Evolutionary conservation across 208 protist species (phyloP).

Genomic region (Trypanosoma lewisi): DNA sequence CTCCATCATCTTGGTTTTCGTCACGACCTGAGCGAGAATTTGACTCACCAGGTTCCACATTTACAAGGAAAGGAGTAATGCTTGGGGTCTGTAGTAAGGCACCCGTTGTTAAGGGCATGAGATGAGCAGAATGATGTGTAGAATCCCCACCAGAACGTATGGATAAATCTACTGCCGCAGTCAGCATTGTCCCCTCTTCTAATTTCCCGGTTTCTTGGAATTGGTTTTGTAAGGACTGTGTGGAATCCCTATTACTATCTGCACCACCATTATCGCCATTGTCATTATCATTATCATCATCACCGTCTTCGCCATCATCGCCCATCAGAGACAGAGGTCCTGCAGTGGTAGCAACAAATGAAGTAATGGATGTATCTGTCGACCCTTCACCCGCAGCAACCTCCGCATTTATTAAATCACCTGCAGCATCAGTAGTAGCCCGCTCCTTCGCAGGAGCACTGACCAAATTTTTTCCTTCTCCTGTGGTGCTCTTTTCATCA

Average conservation of each 20-base stretch:
- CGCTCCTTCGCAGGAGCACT: too few species aligned
- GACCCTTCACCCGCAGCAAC: too few species aligned
- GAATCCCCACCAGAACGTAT: neutral
- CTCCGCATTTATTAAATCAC: too few species aligned
- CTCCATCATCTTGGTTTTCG: conserved; percentile 8
- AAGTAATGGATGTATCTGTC: too few species aligned
- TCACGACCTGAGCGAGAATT: neutral
- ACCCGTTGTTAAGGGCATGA: neutral
- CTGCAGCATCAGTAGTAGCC: too few species aligned
- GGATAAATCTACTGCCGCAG: neutral
- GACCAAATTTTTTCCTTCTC: neutral
- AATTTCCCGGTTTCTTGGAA: neutral
- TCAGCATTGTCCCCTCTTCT: neutral
- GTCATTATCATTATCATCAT: neutral
- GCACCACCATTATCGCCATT: neutral
- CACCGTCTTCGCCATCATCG: too few species aligned
- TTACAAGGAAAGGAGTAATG: neutral
- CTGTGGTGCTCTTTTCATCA: conserved; percentile 31
- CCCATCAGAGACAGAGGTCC: too few species aligned
- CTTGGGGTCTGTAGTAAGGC: neutral
- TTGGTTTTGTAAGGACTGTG: neutral
- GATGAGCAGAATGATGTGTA: neutral
- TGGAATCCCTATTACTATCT: neutral
- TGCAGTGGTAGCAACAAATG: too few species aligned
- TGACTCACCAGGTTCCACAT: neutral